Conservation (phyloP, 2,329 filamentous ascomycete genomes). For the Pseudocercospora cruenta region DNA sequence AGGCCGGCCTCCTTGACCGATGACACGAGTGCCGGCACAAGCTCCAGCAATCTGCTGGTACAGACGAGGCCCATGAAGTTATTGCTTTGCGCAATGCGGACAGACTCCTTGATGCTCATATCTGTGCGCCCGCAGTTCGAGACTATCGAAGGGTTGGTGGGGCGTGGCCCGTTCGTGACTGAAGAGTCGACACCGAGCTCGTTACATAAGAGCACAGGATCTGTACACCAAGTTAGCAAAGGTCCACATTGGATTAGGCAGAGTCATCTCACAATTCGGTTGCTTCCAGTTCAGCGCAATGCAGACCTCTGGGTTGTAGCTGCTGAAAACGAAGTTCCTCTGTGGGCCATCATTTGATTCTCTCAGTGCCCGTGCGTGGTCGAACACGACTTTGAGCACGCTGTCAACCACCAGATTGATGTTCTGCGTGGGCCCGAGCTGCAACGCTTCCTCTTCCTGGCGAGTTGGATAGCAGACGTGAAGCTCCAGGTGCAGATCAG, state of each 20-base stretch:
- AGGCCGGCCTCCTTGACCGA: constrained; percentile 93
- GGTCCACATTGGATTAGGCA: neutral
- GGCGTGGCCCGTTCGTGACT: constrained; percentile 13
- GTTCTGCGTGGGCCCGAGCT: constrained; percentile 74
- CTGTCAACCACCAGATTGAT: constrained; percentile 86
- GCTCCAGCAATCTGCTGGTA: constrained; percentile 81
- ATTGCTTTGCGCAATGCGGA: constrained; percentile 89
- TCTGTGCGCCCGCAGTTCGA: constrained; percentile 70
- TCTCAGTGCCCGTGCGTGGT: constrained; percentile 76
- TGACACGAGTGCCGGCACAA: constrained; percentile 88
- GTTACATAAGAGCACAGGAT: constrained; percentile 93
- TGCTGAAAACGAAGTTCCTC: constrained; percentile 89
- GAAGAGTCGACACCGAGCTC: constrained; percentile 60
- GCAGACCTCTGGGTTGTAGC: constrained; percentile 86
- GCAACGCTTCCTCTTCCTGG: constrained; percentile 70
- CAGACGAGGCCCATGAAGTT: constrained; percentile 98
- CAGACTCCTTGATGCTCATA: constrained; percentile 91
- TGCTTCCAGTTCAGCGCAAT: constrained; percentile 99
- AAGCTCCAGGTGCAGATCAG: constrained; percentile 85
- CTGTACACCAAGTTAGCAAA: constrained; percentile 43
- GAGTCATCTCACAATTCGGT: constrained; percentile 72
- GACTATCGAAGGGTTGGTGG: constrained; percentile 39
- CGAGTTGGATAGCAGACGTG: constrained; percentile 84
- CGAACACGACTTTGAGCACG: constrained; percentile 83
- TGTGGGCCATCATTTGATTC: constrained; percentile 71